Evolutionary conservation across 495 filamentous ascomycete species (phyloP), one percentile per base, ranked within the genome.

Genomic region (Tuber brumale): DNA sequence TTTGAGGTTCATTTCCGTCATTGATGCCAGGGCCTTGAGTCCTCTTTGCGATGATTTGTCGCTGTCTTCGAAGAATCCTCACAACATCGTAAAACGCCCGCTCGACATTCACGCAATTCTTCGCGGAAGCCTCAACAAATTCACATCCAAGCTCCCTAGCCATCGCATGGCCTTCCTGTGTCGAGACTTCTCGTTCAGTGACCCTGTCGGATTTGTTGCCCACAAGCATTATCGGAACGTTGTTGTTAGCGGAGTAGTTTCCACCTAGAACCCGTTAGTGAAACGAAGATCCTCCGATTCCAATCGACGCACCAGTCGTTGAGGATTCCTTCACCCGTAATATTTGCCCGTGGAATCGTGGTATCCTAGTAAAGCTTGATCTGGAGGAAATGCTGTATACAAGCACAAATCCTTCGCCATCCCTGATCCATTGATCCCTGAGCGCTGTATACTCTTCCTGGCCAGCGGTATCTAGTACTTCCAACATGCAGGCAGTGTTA

Each of bases 51-150:
- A 73, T 72, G 74, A 77, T 73, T 84, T 93, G 90, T 78, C 92
- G 89, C 84, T 97, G 94, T 76, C 90, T 88, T 76, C 95, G 90
- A 74, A 98, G 86, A 81, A 94, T 92, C 75, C 96, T 88, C 37
- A 99, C 95, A 19, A 99, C 96, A 81, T 99, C 95, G 85, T 97
- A 97, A 83, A 99, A 99, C 3, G 95, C 96, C 86, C 95, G 97
- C 83, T 99, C 95, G 41, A 99, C 95, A 82, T 99, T 98, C 86
- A 97, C 93, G 87, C 95, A 97, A 82, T 97, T 97, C 86, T 98
- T 97, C n/a, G 95, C 95, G 21, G 95, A 97, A 8, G 95, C 95
- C 84, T 98, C 95, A 75, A 98, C 94, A 81, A 98, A 99, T 76
- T 98, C 95, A 85, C 95, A 99, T 72, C 93, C 93, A 48, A 99